Evolutionary conservation across 768 basidiomycete species (phyloP).

Genomic region (Cantharellus cinnabarinus): DNA sequence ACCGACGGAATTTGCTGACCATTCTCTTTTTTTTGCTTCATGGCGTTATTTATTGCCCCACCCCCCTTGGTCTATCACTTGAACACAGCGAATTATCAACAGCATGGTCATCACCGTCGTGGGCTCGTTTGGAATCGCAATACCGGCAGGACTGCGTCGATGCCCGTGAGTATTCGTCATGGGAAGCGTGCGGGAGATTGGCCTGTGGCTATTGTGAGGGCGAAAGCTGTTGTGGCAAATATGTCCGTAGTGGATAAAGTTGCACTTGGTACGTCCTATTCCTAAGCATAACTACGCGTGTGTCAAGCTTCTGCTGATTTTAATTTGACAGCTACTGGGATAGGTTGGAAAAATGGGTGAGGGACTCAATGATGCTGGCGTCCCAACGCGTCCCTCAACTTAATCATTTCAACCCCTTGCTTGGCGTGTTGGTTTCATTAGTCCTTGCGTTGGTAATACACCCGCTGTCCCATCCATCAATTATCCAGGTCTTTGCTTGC

Average conservation of each 20-base stretch:
- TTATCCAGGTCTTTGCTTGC: constrained; percentile 1
- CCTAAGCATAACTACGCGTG: not conserved
- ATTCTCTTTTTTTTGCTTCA: too few relatives aligned
- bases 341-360: not conserved
- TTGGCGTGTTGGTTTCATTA: constrained; percentile 8
- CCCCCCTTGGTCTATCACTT: too few relatives aligned
- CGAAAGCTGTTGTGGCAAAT: constrained; percentile 12
- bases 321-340: not conserved
- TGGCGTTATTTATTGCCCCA: too few relatives aligned
- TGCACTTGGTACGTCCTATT: constrained; percentile 13
- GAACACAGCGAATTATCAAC: too few relatives aligned
- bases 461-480: constrained; percentile 5
- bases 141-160: too few relatives aligned
- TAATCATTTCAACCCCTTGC: not conserved
- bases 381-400: too few relatives aligned
- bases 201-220: constrained; percentile 1
- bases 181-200: too few relatives aligned
- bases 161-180: too few relatives aligned
- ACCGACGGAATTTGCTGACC: too few relatives aligned
- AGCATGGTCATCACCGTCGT: too few relatives aligned
- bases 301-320: constrained; percentile 11
- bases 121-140: too few relatives aligned
- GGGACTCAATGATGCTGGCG: constrained; percentile 6
- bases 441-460: not conserved
- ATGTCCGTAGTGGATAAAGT: constrained; percentile 22